phyloP scores from a whole-genome alignment of 1,284 basidiomycete species.

The Sporisorium scitamineum region DNA sequence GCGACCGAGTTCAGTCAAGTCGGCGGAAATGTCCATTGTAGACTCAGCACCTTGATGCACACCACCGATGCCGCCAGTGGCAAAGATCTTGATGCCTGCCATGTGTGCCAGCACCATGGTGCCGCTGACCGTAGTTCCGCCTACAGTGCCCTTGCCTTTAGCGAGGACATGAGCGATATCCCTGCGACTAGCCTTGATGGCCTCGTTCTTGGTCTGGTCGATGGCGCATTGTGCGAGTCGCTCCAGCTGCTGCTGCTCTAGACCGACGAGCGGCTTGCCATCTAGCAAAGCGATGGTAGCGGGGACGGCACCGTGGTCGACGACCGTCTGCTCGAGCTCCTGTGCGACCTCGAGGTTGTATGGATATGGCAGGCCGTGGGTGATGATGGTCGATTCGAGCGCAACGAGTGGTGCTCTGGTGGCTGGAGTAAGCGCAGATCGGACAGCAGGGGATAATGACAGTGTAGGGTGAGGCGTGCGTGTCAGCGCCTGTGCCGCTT shows the following conservation, averaged over 20 bases:
- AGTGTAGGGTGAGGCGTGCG: conserved; percentile 36
- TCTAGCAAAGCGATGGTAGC: conserved; percentile 89
- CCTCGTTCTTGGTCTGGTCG: conserved; percentile 37
- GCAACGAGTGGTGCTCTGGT: conserved; percentile 71
- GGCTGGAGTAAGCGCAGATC: conserved; percentile 18
- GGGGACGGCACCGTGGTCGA: conserved; percentile 81
- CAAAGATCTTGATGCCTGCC: conserved; percentile 68
- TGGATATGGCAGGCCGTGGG: conserved; percentile 80
- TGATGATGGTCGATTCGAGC: conserved; percentile 84
- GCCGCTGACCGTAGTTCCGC: conserved; percentile 90
- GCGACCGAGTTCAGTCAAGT: conserved; percentile 63
- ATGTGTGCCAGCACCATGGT: conserved; percentile 72
- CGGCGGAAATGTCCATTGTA: conserved; percentile 81
- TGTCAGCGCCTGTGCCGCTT: conserved; percentile 36
- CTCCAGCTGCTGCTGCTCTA: conserved; percentile 78
- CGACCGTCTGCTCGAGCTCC: conserved; percentile 83
- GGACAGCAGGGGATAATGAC: conserved; percentile 24
- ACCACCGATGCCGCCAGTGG: conserved; percentile 76
- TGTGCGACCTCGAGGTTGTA: conserved; percentile 80
- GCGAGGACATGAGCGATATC: conserved; percentile 86
- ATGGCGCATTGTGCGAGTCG: conserved; percentile 75
- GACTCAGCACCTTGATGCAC: conserved; percentile 92
- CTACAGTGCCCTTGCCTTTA: conserved; percentile 74
- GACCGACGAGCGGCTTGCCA: conserved; percentile 87
- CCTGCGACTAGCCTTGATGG: conserved; percentile 84